These are phyloP conservation scores for Paraglomus occultum DNA, from an alignment of 192 early-diverging fungal species.

Conservation along the genomic window DNA sequence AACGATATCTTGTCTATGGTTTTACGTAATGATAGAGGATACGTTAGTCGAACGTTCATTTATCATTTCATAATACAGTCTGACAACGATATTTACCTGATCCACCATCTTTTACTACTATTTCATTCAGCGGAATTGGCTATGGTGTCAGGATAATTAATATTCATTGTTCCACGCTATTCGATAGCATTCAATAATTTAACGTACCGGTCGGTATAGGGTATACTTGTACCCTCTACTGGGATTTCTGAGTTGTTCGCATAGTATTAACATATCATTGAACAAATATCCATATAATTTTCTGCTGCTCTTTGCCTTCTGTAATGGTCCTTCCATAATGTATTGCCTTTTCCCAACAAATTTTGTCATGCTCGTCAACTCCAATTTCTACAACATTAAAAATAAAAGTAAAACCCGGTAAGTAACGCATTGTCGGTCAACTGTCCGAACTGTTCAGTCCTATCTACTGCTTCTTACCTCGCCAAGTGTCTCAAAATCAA, in stretches of 20 bases:
- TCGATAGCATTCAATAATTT: background rate
- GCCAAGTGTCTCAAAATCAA: slow-evolving; percentile 56
- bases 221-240: slow-evolving; percentile 19
- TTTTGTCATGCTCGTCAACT: slow-evolving; percentile 56
- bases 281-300: slow-evolving; percentile 72
- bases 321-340: slow-evolving; percentile 66
- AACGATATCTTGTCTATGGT: slow-evolving; percentile 16
- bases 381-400: slow-evolving; percentile 43
- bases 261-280: slow-evolving; percentile 69
- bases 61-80: too few species aligned
- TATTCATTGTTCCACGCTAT: background rate
- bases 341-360: slow-evolving; percentile 58
- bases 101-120: slow-evolving; percentile 13
- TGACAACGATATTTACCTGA: background rate
- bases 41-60: too few species aligned
- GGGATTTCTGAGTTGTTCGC: background rate
- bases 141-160: background rate
- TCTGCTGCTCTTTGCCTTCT: slow-evolving; percentile 76
- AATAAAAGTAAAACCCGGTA: slow-evolving; percentile 22
- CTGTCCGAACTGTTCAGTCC: background rate
- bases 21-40: too few species aligned
- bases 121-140: slow-evolving; percentile 25
- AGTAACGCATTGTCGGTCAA: too few species aligned
- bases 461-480: slow-evolving; percentile 37
- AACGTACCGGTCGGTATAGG: slow-evolving; percentile 17